These are phyloP conservation scores for Lactifluus volemus DNA, from an alignment of 768 basidiomycete species.

Conservation along the genomic window DNA sequence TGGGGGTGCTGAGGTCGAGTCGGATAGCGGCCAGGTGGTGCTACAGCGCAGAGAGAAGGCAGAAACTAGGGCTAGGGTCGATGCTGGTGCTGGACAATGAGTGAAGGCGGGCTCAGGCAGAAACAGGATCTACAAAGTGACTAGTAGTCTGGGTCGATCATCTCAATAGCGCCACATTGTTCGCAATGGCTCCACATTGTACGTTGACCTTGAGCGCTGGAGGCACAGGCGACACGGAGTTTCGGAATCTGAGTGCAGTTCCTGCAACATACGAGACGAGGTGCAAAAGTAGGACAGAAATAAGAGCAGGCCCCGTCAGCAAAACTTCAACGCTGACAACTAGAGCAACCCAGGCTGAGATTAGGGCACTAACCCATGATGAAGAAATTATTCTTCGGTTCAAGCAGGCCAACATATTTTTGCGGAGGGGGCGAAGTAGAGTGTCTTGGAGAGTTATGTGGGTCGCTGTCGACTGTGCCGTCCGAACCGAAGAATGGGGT, in stretches of 20 bases:
- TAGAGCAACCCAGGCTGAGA: neutral
- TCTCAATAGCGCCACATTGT: conserved; percentile 82
- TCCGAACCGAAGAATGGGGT: conserved; percentile 14
- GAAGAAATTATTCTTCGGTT: conserved; percentile 50
- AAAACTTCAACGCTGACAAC: neutral
- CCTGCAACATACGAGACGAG: conserved; percentile 28
- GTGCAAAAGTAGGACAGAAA: neutral
- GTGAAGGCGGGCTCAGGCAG: neutral
- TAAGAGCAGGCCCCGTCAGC: conserved; percentile 10
- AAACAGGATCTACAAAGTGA: neutral
- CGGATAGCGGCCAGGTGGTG: conserved; percentile 1
- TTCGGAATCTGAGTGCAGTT: conserved; percentile 77
- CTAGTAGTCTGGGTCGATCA: conserved; percentile 65
- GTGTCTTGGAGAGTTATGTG: conserved; percentile 24
- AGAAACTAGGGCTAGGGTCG: conserved; percentile 25
- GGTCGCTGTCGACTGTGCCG: conserved; percentile 40
- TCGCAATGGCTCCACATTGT: conserved; percentile 88
- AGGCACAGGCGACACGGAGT: conserved; percentile 68
- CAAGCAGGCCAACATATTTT: conserved; percentile 51
- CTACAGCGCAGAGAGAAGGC: conserved; percentile 23
- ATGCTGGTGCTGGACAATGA: neutral
- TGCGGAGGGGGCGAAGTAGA: conserved; percentile 33
- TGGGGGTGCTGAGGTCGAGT: conserved; percentile 4
- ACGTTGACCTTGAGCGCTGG: conserved; percentile 58
- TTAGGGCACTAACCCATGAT: conserved; percentile 56